These are phyloP conservation scores for Trichophyton benhamiae DNA, from an alignment of 2,329 filamentous ascomycete genomes.

Conservation along the genomic window DNA sequence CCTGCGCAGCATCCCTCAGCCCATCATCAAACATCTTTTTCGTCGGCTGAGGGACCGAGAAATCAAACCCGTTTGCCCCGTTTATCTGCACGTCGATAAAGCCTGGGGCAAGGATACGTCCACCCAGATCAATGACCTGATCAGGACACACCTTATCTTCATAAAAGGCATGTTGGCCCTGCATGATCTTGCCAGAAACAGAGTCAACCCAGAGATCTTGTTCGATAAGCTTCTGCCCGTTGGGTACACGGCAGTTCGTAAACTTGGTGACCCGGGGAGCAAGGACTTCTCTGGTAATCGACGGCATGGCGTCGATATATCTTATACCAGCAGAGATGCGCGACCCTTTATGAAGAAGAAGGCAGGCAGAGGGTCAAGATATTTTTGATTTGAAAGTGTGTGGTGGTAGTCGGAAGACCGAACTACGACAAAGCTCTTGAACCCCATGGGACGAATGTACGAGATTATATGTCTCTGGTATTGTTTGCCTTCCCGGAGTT, in stretches of 20 bases:
- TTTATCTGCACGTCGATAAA: conserved; percentile 89
- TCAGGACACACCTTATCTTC: conserved; percentile 46
- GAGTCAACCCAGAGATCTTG: conserved; percentile 87
- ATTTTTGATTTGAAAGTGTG: neutral
- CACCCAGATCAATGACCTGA: conserved; percentile 62
- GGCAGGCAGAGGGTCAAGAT: neutral
- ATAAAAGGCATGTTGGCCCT: conserved; percentile 50
- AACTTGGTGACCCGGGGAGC: conserved; percentile 60
- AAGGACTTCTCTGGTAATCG: conserved; percentile 9
- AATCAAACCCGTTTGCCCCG: conserved; percentile 86
- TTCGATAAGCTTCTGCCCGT: conserved; percentile 53
- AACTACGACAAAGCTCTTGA: neutral
- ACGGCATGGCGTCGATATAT: conserved; percentile 6
- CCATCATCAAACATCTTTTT: conserved; percentile 58
- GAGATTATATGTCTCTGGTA: neutral
- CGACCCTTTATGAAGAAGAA: neutral
- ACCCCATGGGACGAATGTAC: neutral
- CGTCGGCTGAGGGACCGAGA: conserved; percentile 59
- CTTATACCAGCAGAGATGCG: neutral
- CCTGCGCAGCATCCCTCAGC: conserved; percentile 57
- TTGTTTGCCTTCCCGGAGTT: neutral
- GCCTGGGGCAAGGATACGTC: conserved; percentile 72
- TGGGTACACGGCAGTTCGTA: conserved; percentile 72
- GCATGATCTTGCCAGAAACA: conserved; percentile 65
- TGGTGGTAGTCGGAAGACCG: neutral